Conservation (phyloP, 2,329 filamentous ascomycete genomes). For the Sclerotinia borealis region DNA sequence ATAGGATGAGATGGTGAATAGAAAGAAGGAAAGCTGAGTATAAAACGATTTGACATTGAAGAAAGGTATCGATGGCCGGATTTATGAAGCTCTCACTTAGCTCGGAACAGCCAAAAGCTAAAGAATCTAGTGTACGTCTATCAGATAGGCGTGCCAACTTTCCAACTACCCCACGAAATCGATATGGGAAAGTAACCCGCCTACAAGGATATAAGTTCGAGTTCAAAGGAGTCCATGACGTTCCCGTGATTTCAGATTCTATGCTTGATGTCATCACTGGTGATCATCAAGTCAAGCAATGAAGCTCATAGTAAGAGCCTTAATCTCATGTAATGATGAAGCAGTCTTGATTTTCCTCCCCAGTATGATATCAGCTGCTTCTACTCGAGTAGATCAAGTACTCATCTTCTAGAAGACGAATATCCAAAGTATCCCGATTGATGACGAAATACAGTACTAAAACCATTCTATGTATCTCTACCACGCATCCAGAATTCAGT, state of each 20-base stretch:
- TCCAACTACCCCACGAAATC: neutral
- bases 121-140: neutral
- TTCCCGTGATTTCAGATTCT: neutral
- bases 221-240: neutral
- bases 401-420: too few species aligned
- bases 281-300: neutral
- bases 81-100: neutral
- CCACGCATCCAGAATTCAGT: too few species aligned
- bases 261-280: neutral
- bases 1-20: too few species aligned
- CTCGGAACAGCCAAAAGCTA: neutral
- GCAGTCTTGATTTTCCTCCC: neutral
- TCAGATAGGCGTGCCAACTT: neutral
- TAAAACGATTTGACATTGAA: neutral
- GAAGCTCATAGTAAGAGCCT: neutral
- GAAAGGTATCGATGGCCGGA: neutral
- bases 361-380: neutral
- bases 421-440: too few species aligned
- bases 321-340: too few species aligned
- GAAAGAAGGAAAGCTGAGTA: neutral
- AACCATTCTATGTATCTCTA: too few species aligned
- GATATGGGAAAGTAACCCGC: too few species aligned
- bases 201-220: neutral
- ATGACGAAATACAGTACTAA: too few species aligned
- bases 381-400: too few species aligned